A percentile compares a stretch with the other conserved stretches of the same genome.
phyloP scores from a whole-genome alignment of 352 stramenopile genomes.

The Thalassiosira livingstoniorum region DNA sequence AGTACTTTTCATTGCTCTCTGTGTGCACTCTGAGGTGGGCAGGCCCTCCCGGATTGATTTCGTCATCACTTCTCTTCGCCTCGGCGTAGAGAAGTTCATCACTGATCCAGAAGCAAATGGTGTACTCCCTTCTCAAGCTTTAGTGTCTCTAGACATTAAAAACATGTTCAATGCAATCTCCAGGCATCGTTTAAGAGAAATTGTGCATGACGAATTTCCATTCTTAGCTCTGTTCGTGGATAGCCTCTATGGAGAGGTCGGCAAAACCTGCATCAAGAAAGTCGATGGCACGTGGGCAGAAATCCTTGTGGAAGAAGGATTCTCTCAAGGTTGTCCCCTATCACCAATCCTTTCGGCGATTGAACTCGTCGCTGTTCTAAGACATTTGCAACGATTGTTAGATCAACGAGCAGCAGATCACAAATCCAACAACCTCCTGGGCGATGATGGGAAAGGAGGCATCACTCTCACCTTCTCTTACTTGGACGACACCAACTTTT shows the following conservation, averaged over 20 bases:
- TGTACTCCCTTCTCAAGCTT: no score
- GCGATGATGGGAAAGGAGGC: slow-evolving; percentile 6
- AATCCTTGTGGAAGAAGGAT: slow-evolving; percentile 21
- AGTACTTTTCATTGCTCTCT: no score
- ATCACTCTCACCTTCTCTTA: slow-evolving; percentile 2
- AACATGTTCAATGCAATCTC: no score
- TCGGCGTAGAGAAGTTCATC: not conserved
- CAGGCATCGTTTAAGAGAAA: no score
- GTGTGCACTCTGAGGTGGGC: not conserved
- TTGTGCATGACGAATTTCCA: no score
- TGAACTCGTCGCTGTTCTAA: not conserved
- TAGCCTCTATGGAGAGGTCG: not conserved
- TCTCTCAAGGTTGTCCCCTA: slow-evolving; percentile 26
- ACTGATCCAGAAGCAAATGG: not conserved
- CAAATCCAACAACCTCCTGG: not conserved
- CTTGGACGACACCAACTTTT: slow-evolving; percentile 23
- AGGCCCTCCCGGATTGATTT: not conserved
- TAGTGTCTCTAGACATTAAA: no score
- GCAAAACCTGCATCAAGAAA: not conserved
- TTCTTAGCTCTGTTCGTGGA: not conserved
- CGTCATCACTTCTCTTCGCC: not conserved
- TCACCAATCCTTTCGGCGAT: slow-evolving; percentile 26
- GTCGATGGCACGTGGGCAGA: slow-evolving; percentile 3
- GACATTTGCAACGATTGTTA: slow-evolving; percentile 6
- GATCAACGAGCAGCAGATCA: not conserved